Percentiles rank a stretch among this genome's conserved stretches.
Conservation (phyloP, 768 basidiomycete species). For the Suillus sp. region DNA sequence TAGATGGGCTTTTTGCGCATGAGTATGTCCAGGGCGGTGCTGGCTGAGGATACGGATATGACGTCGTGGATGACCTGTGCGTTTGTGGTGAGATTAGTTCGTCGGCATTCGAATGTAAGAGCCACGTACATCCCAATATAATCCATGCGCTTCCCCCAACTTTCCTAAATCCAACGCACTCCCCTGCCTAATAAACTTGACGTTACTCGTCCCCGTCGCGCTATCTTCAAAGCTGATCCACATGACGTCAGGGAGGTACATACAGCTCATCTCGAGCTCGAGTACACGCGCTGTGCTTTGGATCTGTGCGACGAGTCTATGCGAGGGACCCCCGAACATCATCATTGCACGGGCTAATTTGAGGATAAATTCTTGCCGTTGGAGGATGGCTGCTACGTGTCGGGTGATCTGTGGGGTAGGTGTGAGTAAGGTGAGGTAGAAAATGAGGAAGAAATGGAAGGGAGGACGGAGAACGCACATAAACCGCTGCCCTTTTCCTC, state of each 20-base stretch:
- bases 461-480: conserved; percentile 47
- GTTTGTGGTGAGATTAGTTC: neutral
- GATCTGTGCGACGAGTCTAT: conserved; percentile 82
- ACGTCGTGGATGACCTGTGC: conserved; percentile 80
- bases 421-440: neutral
- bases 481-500: conserved; percentile 75
- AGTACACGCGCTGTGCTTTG: conserved; percentile 77
- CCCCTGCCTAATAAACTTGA: conserved; percentile 76
- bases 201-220: conserved; percentile 76
- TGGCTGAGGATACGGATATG: conserved; percentile 73
- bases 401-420: conserved; percentile 61
- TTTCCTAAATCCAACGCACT: conserved; percentile 78
- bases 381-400: conserved; percentile 80
- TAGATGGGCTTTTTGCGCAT: conserved; percentile 72
- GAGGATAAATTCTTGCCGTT: conserved; percentile 81
- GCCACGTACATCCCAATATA: conserved; percentile 70
- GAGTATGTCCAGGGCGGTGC: conserved; percentile 64
- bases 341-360: conserved; percentile 86
- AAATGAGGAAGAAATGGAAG: neutral
- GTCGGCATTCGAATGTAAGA: neutral
- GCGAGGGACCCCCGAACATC: conserved; percentile 85
- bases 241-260: conserved; percentile 76
- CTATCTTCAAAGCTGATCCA: conserved; percentile 83
- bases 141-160: conserved; percentile 63
- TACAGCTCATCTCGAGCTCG: conserved; percentile 70